Conservation (phyloP, 768 basidiomycete genomes). For the Epithele typhae region DNA sequence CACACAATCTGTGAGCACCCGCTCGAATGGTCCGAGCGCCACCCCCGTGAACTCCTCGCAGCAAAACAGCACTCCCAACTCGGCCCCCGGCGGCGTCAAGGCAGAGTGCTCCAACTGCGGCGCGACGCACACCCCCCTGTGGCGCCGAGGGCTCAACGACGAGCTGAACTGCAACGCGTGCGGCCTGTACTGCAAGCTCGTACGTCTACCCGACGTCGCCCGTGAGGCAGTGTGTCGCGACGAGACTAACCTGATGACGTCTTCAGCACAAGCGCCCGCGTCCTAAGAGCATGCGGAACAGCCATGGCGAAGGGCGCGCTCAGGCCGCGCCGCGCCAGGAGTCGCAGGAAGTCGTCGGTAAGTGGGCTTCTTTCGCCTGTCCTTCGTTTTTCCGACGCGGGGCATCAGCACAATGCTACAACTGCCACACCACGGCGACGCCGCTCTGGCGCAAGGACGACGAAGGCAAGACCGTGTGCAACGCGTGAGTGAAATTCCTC, state of each 20-base stretch:
- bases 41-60: constrained; percentile 48
- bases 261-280: constrained; percentile 80
- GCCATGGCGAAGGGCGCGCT: constrained; percentile 66
- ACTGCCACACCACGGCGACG: constrained; percentile 85
- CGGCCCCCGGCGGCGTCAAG: constrained; percentile 58
- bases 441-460: constrained; percentile 90
- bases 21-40: constrained; percentile 59
- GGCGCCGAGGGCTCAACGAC: constrained; percentile 83
- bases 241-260: neutral
- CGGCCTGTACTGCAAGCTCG: constrained; percentile 83
- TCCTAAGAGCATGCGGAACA: constrained; percentile 82
- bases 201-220: constrained; percentile 17
- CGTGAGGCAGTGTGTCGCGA: neutral
- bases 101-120: constrained; percentile 88
- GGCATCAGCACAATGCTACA: constrained; percentile 74
- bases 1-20: constrained; percentile 44
- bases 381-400: too few relatives aligned
- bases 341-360: constrained; percentile 69
- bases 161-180: constrained; percentile 90
- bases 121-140: constrained; percentile 83
- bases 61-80: constrained; percentile 27
- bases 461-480: constrained; percentile 88
- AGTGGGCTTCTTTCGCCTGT: too few relatives aligned
- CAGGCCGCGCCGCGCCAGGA: constrained; percentile 64
- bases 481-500: constrained; percentile 55